Conservation (phyloP, 1,284 basidiomycete genomes). For the Prillingera fragicola region DNA sequence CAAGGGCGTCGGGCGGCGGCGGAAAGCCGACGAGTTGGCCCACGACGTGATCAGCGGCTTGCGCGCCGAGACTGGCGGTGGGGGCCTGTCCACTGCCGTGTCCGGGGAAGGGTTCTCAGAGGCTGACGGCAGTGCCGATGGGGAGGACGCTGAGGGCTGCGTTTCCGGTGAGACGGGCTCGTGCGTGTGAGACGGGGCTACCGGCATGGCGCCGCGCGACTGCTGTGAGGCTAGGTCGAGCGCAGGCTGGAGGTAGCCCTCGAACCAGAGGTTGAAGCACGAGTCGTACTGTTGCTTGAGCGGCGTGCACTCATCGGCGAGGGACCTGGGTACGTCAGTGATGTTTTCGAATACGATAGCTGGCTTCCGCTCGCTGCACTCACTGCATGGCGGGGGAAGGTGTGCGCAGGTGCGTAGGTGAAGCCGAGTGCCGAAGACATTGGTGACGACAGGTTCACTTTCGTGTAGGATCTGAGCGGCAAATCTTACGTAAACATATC, state of each 20-base stretch:
- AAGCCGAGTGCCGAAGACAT: neutral
- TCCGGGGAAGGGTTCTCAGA: neutral
- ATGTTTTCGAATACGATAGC: neutral
- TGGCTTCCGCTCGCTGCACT: neutral
- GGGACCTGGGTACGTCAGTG: constrained; percentile 12
- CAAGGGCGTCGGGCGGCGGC: constrained; percentile 6
- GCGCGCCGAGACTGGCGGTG: neutral
- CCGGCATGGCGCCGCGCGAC: constrained; percentile 11
- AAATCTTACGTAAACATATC: neutral
- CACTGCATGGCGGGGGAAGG: neutral
- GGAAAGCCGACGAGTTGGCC: constrained; percentile 21
- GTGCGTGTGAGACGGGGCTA: too few relatives aligned
- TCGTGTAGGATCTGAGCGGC: neutral
- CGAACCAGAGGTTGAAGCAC: constrained; percentile 96
- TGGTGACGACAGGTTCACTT: too few relatives aligned
- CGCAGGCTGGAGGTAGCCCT: constrained; percentile 78
- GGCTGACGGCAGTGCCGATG: neutral
- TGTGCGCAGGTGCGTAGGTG: neutral
- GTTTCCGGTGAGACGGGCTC: too few relatives aligned
- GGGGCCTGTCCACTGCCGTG: neutral
- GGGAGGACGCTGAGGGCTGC: constrained; percentile 6
- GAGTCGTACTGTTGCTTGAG: constrained; percentile 83
- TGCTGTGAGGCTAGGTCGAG: constrained; percentile 21
- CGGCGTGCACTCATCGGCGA: constrained; percentile 65
- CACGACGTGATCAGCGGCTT: constrained; percentile 23